Evolutionary conservation across 257 asterid genomes (phyloP).

Genomic region (Ilex aquifolium): DNA sequence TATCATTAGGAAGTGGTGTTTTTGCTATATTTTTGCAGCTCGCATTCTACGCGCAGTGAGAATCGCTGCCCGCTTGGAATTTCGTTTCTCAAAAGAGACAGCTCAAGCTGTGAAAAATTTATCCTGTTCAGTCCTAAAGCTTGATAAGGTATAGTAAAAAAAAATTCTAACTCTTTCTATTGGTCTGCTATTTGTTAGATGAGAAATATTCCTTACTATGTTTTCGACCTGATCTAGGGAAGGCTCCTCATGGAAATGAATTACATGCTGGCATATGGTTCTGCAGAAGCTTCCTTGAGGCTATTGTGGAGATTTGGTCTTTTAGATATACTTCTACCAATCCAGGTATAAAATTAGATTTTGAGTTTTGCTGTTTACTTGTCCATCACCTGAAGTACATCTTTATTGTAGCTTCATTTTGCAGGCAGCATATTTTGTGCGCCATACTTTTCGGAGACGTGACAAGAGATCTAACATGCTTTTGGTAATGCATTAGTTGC

Average conservation of each 20-base stretch:
- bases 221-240: slow-evolving; percentile 35
- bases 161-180: slow-evolving; percentile 9
- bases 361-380: neutral
- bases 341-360: slow-evolving; percentile 44
- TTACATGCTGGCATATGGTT: slow-evolving; percentile 88
- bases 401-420: slow-evolving; percentile 15
- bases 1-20: neutral
- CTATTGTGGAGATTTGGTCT: slow-evolving; percentile 80
- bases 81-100: slow-evolving; percentile 59
- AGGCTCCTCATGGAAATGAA: slow-evolving; percentile 93
- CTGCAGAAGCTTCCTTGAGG: slow-evolving; percentile 83
- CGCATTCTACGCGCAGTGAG: slow-evolving; percentile 88
- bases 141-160: slow-evolving; percentile 55
- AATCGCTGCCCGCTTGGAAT: slow-evolving; percentile 71
- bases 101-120: slow-evolving; percentile 52
- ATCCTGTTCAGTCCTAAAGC: slow-evolving; percentile 53
- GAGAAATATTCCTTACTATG: neutral
- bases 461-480: slow-evolving; percentile 80
- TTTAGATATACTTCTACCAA: slow-evolving; percentile 66
- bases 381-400: neutral
- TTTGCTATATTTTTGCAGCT: slow-evolving; percentile 32
- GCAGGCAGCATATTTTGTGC: slow-evolving; percentile 86
- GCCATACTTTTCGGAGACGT: slow-evolving; percentile 55
- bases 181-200: slow-evolving; percentile 8
- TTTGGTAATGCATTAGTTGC: slow-evolving; percentile 46